These are phyloP conservation scores for Paraglomus brasilianum DNA, from an alignment of 192 early-diverging fungal genomes.

Conservation along the genomic window DNA sequence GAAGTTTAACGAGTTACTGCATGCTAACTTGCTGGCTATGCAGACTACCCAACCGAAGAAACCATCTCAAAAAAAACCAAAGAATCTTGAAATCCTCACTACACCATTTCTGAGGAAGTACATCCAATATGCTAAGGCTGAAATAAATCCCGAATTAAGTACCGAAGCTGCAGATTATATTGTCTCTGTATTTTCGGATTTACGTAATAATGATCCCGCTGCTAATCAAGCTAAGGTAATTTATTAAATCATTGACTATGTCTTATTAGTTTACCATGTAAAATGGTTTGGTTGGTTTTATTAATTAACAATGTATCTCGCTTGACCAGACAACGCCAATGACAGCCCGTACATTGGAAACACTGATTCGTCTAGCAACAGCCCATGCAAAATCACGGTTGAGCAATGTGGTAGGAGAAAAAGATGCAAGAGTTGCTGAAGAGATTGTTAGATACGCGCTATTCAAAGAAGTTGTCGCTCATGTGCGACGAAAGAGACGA, in stretches of 20 bases:
- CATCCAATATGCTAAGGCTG: constrained; percentile 89
- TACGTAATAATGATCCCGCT: constrained; percentile 75
- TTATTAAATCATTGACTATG: too few species aligned
- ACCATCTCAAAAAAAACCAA: constrained; percentile 32
- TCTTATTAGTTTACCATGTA: not conserved
- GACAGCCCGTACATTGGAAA: constrained; percentile 97
- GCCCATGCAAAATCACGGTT: constrained; percentile 95
- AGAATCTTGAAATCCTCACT: constrained; percentile 67
- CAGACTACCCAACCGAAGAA: constrained; percentile 29
- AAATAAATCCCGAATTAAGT: constrained; percentile 80
- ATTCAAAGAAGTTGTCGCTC: constrained; percentile 80
- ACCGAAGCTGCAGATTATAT: constrained; percentile 83
- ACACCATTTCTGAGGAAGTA: constrained; percentile 93
- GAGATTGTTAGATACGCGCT: constrained; percentile 85
- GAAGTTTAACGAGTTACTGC: constrained; percentile 82
- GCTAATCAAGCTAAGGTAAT: constrained; percentile 68
- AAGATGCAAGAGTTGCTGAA: constrained; percentile 83
- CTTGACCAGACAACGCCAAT: constrained; percentile 79
- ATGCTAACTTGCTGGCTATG: constrained; percentile 60
- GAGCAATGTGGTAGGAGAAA: constrained; percentile 73
- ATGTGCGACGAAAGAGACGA: constrained; percentile 49
- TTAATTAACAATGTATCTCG: not conserved
- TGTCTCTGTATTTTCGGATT: constrained; percentile 73
- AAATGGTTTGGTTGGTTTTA: not conserved
- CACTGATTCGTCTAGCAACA: constrained; percentile 93